Base-by-base conservation (phyloP, 148 eudicot species). In the Dianthus caryophyllus region DNA sequence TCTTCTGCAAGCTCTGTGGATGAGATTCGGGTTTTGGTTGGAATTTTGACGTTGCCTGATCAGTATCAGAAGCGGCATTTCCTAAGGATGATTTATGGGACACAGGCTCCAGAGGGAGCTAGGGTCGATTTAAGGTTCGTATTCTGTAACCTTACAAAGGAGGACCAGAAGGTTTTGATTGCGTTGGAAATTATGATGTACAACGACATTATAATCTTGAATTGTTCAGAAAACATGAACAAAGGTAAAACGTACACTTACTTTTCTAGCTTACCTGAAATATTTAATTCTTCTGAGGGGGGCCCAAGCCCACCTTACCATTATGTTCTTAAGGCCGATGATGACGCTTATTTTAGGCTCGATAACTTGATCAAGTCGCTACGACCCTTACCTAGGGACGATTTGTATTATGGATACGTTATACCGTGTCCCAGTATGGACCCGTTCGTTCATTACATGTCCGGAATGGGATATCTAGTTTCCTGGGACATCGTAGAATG, bases 401-500 rank as follows among this genome's bases (percentile, higher is more conserved):
- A 94, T 33, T 73, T 94, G 78, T 94, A 94, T 74, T 94, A 90
- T 47, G 98, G 98, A 0, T 94, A 80, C 58, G 96, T 90, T 2
- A 84, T 90, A 18, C 98, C 98, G 2, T 94, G 98, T 67, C 71
- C 77, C 6, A 84, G 90, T 63, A 94, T 90, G 98, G 88, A 94
- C 66, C 98, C 98, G 25, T 88, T 85, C 61, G 74, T 71, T 6
- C 80, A 82, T 54, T 89, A 88, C 70, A 92, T 92, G 97, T 87
- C 97, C 16, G 98, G 98, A 0, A 88, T 94, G 97, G 98, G 92
- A 0, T 94, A 81, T 58, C 55, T 94, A 47, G 71, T 94, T 0
- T 89, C 97, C 0, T 94, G 98, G 98, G 98, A 94, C 18, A 63
- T 88, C 0, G 97, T 80, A 0, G 92, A 94, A 61, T 94, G 98